phyloP scores from a whole-genome alignment of 2,329 filamentous ascomycete genomes.

The Aureobasidium melanogenum region DNA sequence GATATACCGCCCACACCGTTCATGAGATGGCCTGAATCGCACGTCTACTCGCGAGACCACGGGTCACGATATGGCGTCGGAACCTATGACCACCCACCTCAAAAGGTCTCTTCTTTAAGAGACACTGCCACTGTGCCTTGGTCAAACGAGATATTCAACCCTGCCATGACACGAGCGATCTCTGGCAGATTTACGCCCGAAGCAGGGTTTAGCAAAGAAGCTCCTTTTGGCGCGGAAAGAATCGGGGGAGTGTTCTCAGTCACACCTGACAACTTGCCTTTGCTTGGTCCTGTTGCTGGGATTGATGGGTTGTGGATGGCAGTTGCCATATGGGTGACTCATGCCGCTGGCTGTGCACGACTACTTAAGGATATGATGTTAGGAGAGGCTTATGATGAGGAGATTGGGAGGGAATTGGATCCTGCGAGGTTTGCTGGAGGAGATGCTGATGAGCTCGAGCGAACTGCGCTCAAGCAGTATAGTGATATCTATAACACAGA shows the following conservation, averaged over 20 bases:
- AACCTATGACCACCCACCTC: slow-evolving; percentile 26
- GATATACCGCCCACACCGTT: slow-evolving; percentile 18
- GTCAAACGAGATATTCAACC: neutral
- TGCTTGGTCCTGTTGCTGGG: slow-evolving; percentile 23
- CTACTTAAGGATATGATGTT: slow-evolving; percentile 16
- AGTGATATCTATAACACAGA: neutral
- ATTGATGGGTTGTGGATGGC: slow-evolving; percentile 24
- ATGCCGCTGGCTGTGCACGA: slow-evolving; percentile 26
- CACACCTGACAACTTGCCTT: slow-evolving; percentile 28
- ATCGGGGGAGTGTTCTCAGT: slow-evolving; percentile 28
- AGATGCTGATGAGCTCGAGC: neutral
- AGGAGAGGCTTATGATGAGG: neutral
- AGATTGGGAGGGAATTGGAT: neutral
- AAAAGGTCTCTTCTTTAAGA: slow-evolving; percentile 18
- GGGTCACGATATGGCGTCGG: slow-evolving; percentile 26
- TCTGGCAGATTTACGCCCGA: neutral
- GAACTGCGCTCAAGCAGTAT: neutral
- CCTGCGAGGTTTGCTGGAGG: neutral
- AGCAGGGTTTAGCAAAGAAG: neutral
- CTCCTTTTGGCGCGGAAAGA: neutral
- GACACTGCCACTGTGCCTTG: slow-evolving; percentile 17
- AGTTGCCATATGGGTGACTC: slow-evolving; percentile 29
- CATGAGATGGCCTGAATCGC: slow-evolving; percentile 29
- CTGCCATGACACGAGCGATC: neutral
- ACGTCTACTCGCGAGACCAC: slow-evolving; percentile 29